phyloP scores from a whole-genome alignment of 2,329 filamentous ascomycete genomes.

The Ascomycota sp. region DNA sequence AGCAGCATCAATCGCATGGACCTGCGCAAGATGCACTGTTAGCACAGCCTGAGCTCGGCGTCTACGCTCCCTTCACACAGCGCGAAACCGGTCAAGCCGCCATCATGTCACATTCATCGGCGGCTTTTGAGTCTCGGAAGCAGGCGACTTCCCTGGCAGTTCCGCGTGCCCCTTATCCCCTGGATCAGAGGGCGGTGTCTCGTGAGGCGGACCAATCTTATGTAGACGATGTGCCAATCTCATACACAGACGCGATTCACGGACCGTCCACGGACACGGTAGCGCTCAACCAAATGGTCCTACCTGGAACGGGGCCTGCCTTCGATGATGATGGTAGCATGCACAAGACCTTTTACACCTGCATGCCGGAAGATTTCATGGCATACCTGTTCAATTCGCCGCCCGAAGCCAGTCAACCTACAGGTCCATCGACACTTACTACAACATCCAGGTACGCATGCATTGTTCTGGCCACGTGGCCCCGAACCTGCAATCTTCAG shows the following conservation, averaged over 20 bases:
- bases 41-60: conserved; percentile 20
- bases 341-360: conserved; percentile 63
- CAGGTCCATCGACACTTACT: conserved; percentile 24
- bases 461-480: neutral
- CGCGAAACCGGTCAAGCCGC: conserved; percentile 24
- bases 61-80: conserved; percentile 28
- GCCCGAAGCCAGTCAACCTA: conserved; percentile 6
- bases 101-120: conserved; percentile 21
- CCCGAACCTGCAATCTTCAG: neutral
- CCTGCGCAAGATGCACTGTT: no score
- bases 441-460: conserved; percentile 25
- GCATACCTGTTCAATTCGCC: conserved; percentile 53
- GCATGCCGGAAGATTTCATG: conserved; percentile 71
- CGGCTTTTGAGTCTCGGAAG: conserved; percentile 32
- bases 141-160: conserved; percentile 40
- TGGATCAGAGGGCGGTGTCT: conserved; percentile 7
- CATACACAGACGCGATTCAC: conserved; percentile 23
- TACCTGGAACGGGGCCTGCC: conserved; percentile 53
- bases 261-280: conserved; percentile 31
- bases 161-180: conserved; percentile 34
- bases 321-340: conserved; percentile 61
- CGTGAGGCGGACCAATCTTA: conserved; percentile 17
- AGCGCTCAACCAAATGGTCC: conserved; percentile 37
- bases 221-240: conserved; percentile 14
- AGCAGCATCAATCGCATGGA: conserved; percentile 12